These are phyloP conservation scores for Fusarium denticulatum DNA, from an alignment of 2,329 filamentous ascomycete genomes.

Conservation along the genomic window DNA sequence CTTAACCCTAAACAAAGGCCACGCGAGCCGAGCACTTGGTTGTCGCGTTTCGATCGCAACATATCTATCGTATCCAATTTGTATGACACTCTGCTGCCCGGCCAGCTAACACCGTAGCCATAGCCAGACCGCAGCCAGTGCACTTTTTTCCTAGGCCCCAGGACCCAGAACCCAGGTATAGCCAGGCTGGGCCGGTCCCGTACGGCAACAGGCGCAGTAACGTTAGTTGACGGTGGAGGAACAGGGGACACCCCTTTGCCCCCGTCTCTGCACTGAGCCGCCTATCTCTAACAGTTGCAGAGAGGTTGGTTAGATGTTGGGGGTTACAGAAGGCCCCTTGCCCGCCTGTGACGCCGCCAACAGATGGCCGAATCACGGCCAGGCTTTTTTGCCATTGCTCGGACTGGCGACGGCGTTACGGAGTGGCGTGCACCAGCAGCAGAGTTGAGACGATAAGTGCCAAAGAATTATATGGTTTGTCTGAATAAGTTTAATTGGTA, in stretches of 20 bases:
- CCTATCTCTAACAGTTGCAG: constrained; percentile 27
- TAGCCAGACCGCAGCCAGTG: constrained; percentile 31
- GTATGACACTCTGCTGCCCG: constrained; percentile 25
- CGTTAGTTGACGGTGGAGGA: constrained; percentile 34
- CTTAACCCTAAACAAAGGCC: constrained; percentile 32
- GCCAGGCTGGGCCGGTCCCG: background rate
- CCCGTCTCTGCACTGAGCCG: constrained; percentile 10
- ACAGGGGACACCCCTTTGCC: constrained; percentile 16
- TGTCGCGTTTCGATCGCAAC: constrained; percentile 30
- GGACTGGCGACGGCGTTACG: constrained; percentile 8
- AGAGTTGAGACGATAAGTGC: constrained; percentile 14
- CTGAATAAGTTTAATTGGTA: background rate
- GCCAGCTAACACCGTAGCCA: constrained; percentile 23
- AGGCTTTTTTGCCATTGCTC: constrained; percentile 6
- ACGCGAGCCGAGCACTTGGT: constrained; percentile 33
- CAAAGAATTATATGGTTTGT: background rate
- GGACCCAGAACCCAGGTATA: background rate
- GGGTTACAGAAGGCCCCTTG: constrained; percentile 36
- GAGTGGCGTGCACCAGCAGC: constrained; percentile 17
- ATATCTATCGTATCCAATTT: constrained; percentile 18
- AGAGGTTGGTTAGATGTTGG: background rate
- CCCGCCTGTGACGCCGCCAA: constrained; percentile 43
- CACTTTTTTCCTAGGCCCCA: background rate
- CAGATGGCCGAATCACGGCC: constrained; percentile 36
- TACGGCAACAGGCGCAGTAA: constrained; percentile 20